Percentiles rank a stretch among this genome's conserved stretches.
phyloP scores from a whole-genome alignment of 495 filamentous ascomycete species.

The Penicillium parvum region DNA sequence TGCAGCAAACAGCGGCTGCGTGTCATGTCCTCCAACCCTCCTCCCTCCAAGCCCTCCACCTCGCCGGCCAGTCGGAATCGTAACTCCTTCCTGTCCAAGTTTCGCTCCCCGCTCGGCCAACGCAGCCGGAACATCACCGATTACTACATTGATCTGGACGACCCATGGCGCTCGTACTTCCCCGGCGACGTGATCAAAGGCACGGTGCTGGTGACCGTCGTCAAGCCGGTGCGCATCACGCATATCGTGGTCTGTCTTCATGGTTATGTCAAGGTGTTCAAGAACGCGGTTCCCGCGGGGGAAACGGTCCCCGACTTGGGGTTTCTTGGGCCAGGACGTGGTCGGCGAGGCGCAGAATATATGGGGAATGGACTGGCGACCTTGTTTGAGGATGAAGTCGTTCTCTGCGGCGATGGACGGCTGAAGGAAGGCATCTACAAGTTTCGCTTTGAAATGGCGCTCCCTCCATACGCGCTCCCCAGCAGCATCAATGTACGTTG shows the following conservation, averaged over 20 bases:
- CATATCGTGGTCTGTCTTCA: constrained; percentile 85
- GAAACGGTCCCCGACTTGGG: constrained; percentile 50
- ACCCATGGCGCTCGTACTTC: constrained; percentile 83
- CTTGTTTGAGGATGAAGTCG: constrained; percentile 85
- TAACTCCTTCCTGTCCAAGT: constrained; percentile 52
- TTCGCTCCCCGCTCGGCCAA: constrained; percentile 58
- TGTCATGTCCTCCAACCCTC: constrained; percentile 47
- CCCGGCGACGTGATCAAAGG: constrained; percentile 65
- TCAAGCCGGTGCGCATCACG: constrained; percentile 80
- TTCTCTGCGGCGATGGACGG: constrained; percentile 85
- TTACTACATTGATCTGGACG: constrained; percentile 69
- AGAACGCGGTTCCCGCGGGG: constrained; percentile 61
- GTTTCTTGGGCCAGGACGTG: constrained; percentile 49
- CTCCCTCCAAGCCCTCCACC: constrained; percentile 31
- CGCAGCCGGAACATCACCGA: constrained; percentile 72
- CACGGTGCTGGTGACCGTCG: constrained; percentile 72
- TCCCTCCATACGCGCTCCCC: constrained; percentile 74
- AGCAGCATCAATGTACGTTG: constrained; percentile 86
- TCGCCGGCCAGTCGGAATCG: constrained; percentile 43
- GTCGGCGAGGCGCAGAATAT: constrained; percentile 60
- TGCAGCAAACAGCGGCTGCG: constrained; percentile 32
- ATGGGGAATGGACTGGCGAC: constrained; percentile 78
- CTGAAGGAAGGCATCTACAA: constrained; percentile 82
- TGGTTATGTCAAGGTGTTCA: constrained; percentile 85
- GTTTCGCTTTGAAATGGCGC: constrained; percentile 84